A percentile compares a stretch with the other conserved stretches of the same genome.
phyloP scores from a whole-genome alignment of 2,329 filamentous ascomycete genomes.

The Ceratocystis harringtonii region DNA sequence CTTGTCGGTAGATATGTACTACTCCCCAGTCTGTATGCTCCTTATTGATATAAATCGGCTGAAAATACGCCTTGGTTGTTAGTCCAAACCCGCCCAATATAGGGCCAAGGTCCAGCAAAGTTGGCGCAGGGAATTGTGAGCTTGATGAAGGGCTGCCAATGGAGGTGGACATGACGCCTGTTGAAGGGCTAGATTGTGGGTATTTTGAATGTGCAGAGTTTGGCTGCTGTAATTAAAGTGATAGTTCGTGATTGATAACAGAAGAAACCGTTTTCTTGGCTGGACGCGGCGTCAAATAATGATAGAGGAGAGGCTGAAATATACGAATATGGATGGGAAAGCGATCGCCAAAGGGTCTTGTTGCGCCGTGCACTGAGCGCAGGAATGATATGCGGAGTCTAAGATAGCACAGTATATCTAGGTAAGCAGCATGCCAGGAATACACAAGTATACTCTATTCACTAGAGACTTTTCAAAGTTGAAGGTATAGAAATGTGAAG shows the following conservation, averaged over 20 bases:
- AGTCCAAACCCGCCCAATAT: constrained; percentile 46
- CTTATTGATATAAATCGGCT: constrained; percentile 53
- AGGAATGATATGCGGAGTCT: no score
- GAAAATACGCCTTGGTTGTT: constrained; percentile 68
- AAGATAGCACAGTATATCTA: no score
- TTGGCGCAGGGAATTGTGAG: constrained; percentile 24
- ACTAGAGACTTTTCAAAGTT: background rate
- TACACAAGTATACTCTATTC: background rate
- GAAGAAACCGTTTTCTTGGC: background rate
- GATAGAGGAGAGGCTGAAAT: no score
- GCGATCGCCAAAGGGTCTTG: no score
- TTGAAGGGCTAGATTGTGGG: background rate
- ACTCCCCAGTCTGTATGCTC: constrained; percentile 82
- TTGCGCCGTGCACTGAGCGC: no score
- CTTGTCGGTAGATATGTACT: constrained; percentile 84
- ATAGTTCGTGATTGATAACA: background rate
- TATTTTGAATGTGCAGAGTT: no score
- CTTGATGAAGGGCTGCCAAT: constrained; percentile 26
- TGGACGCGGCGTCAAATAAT: no score
- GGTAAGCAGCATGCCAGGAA: no score
- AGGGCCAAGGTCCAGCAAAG: constrained; percentile 38
- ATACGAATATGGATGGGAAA: no score
- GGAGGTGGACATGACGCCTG: background rate
- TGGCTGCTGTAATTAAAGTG: no score
- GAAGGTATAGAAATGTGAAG: background rate